Evolutionary conservation across 257 asterid genomes (phyloP).

Genomic region (Rubia yunnanensis): DNA sequence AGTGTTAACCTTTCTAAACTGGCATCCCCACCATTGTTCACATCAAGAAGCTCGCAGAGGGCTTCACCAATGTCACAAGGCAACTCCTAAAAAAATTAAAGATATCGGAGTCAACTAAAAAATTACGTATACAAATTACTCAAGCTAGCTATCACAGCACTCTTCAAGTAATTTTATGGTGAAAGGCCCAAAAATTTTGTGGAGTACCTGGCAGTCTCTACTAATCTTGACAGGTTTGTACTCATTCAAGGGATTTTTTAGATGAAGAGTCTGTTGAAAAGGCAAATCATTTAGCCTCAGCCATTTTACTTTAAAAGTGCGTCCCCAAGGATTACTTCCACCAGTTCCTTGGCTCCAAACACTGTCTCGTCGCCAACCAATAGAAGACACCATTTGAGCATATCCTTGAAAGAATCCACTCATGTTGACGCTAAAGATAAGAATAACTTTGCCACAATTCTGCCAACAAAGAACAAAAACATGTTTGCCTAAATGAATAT

Average conservation of each 20-base stretch:
- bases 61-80: slow-evolving; percentile 88
- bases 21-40: slow-evolving; percentile 37
- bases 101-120: slow-evolving; percentile 22
- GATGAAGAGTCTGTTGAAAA: slow-evolving; percentile 83
- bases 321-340: slow-evolving; percentile 80
- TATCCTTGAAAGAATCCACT: slow-evolving; percentile 99
- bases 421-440: slow-evolving; percentile 94
- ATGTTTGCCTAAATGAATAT: slow-evolving; percentile 1
- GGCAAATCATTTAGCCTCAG: slow-evolving; percentile 65
- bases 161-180: background rate
- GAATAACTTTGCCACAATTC: slow-evolving; percentile 90
- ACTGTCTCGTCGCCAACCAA: slow-evolving; percentile 77
- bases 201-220: slow-evolving; percentile 87
- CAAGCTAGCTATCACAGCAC: background rate
- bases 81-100: slow-evolving; percentile 58
- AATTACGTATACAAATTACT: slow-evolving; percentile 1
- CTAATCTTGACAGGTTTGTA: slow-evolving; percentile 93
- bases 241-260: slow-evolving; percentile 83
- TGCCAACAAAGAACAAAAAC: slow-evolving; percentile 31
- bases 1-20: slow-evolving; percentile 36
- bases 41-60: slow-evolving; percentile 88
- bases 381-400: slow-evolving; percentile 85
- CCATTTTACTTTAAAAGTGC: slow-evolving; percentile 86
- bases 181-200: background rate
- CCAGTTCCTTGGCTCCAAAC: slow-evolving; percentile 81